Percentiles rank a stretch among this genome's conserved stretches.
phyloP scores from a whole-genome alignment of 2,329 filamentous ascomycete genomes.

The Reticulascus tulasneorum region DNA sequence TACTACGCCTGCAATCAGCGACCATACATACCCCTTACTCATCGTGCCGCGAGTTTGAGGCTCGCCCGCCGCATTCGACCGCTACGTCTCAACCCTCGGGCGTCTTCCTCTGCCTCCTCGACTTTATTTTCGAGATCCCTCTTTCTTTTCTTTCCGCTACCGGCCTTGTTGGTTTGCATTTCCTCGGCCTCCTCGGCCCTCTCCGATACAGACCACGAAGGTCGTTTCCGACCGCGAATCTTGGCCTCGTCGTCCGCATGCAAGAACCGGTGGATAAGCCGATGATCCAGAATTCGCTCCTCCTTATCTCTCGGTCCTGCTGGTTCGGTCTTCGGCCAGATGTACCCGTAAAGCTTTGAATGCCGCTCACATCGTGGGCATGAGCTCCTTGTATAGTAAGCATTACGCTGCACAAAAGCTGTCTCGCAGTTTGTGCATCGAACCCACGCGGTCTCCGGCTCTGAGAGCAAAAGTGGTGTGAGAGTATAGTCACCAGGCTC shows the following conservation, averaged over 20 bases:
- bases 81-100: conserved; percentile 25
- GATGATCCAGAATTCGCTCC: conserved; percentile 73
- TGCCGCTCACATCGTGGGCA: conserved; percentile 94
- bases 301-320: conserved; percentile 70
- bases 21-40: no score
- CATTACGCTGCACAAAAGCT: conserved; percentile 83
- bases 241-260: conserved; percentile 63
- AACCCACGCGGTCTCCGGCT: conserved; percentile 78
- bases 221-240: conserved; percentile 36
- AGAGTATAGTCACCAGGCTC: conserved; percentile 77
- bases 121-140: conserved; percentile 8
- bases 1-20: no score
- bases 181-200: conserved; percentile 3
- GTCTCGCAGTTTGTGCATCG: conserved; percentile 79
- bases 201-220: conserved; percentile 10
- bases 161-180: conserved; percentile 1
- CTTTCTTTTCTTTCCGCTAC: conserved; percentile 7
- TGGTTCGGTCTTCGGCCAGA: conserved; percentile 92
- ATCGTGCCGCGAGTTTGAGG: conserved; percentile 15
- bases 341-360: conserved; percentile 89
- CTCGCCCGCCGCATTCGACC: conserved; percentile 30
- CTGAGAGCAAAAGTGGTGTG: conserved; percentile 69
- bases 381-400: conserved; percentile 78
- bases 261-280: conserved; percentile 82
- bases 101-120: conserved; percentile 16